Percentiles rank a stretch among this genome's conserved stretches.
These are phyloP conservation scores for Tagetes patula DNA, from an alignment of 129 eudicot genomes.

Conservation along the genomic window DNA sequence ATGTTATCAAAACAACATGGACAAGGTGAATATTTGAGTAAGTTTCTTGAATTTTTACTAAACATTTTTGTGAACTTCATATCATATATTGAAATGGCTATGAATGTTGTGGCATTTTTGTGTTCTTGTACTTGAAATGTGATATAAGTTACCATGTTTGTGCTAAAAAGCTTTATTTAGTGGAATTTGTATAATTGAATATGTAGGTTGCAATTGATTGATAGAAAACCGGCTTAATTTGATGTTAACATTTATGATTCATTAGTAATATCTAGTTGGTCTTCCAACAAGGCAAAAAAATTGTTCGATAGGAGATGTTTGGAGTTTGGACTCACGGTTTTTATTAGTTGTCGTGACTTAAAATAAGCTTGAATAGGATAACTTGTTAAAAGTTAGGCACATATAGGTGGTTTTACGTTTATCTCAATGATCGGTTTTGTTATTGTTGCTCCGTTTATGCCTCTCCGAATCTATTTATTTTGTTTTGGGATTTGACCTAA, in stretches of 20 bases:
- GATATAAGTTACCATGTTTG: conserved; percentile 3
- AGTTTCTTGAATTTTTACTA: conserved; percentile 22
- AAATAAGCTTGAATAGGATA: not conserved
- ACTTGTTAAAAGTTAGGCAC: not conserved
- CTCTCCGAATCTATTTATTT: not conserved
- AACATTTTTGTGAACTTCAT: not conserved
- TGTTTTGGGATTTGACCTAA: not conserved
- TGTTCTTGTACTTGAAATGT: conserved; percentile 8
- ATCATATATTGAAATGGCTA: not conserved
- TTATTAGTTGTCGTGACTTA: not conserved
- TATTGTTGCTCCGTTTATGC: not conserved
- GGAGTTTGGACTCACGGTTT: not conserved
- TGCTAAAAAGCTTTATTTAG: not conserved
- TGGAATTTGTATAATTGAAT: not conserved
- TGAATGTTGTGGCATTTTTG: not conserved
- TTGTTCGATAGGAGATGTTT: not conserved
- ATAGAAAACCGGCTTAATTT: conserved; percentile 3
- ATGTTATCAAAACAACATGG: conserved; percentile 86
- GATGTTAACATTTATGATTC: not conserved
- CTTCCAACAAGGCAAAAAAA: not conserved
- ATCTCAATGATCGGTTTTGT: conserved; percentile 7
- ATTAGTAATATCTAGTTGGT: not conserved
- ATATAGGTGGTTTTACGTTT: not conserved
- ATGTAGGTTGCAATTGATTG: conserved; percentile 3
- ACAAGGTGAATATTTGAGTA: conserved; percentile 57